phyloP scores from a whole-genome alignment of 2,329 filamentous ascomycete genomes.

The Cytospora paraplurivora region DNA sequence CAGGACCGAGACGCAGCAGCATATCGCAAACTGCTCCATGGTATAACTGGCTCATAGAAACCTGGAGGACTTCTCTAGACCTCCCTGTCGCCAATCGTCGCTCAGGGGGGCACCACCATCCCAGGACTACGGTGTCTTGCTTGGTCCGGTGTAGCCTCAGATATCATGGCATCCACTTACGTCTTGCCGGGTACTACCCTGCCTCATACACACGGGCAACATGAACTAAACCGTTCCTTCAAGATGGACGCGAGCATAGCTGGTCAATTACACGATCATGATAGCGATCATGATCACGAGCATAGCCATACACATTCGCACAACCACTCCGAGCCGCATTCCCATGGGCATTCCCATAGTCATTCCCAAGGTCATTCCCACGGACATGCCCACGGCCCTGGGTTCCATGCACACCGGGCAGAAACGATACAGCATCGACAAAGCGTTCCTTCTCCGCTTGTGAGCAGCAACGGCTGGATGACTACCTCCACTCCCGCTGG shows the following conservation, averaged over 20 bases:
- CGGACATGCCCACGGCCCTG: constrained; percentile 36
- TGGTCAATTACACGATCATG: constrained; percentile 38
- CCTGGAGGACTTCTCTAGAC: not conserved
- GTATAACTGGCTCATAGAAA: constrained; percentile 21
- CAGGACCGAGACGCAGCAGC: constrained; percentile 3
- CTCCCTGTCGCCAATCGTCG: not conserved
- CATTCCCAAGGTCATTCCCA: constrained; percentile 38
- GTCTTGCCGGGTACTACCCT: constrained; percentile 54
- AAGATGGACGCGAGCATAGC: constrained; percentile 37
- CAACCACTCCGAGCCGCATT: constrained; percentile 37
- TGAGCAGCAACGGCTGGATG: constrained; percentile 43
- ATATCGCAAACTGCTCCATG: constrained; percentile 15
- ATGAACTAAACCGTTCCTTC: constrained; percentile 39
- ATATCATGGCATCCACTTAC: constrained; percentile 55
- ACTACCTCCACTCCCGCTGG: constrained; percentile 45
- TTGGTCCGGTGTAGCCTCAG: constrained; percentile 10
- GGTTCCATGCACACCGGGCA: constrained; percentile 35
- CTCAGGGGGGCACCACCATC: constrained; percentile 6
- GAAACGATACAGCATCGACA: constrained; percentile 41
- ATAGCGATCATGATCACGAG: constrained; percentile 36
- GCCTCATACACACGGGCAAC: constrained; percentile 50
- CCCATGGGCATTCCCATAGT: constrained; percentile 38
- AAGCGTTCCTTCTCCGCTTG: constrained; percentile 38
- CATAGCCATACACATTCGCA: constrained; percentile 40
- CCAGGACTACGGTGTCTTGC: constrained; percentile 6